Conservation (phyloP, 768 basidiomycete genomes). For the Hericium alpestre region DNA sequence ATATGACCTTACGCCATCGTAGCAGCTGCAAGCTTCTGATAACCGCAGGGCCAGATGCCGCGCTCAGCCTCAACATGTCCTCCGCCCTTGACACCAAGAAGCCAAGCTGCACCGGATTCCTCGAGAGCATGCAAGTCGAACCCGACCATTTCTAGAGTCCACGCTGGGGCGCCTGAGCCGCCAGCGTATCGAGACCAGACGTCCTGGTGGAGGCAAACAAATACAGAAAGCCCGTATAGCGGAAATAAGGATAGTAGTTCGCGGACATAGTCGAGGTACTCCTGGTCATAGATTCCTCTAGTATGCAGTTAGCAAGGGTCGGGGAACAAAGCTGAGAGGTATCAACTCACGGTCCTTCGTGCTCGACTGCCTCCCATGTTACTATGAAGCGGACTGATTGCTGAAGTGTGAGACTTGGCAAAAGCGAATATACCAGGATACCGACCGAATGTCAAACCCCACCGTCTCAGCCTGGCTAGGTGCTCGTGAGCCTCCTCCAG, state of each 20-base stretch:
- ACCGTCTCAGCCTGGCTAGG: conserved; percentile 66
- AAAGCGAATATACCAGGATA: conserved; percentile 5
- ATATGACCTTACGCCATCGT: conserved; percentile 71
- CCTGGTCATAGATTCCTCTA: conserved; percentile 70
- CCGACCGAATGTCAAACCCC: conserved; percentile 83
- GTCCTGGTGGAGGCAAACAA: conserved; percentile 83
- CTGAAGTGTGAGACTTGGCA: background rate
- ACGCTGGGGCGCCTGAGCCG: conserved; percentile 92
- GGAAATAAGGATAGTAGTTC: conserved; percentile 58
- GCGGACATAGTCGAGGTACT: conserved; percentile 75
- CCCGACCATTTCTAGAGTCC: conserved; percentile 82
- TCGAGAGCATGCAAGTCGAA: conserved; percentile 77
- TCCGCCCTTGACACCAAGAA: conserved; percentile 66
- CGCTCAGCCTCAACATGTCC: conserved; percentile 69
- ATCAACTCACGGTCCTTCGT: conserved; percentile 72
- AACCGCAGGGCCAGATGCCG: conserved; percentile 89
- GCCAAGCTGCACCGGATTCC: conserved; percentile 78
- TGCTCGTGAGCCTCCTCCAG: conserved; percentile 81
- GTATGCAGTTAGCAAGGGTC: background rate
- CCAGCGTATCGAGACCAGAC: conserved; percentile 94
- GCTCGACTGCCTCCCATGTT: conserved; percentile 96
- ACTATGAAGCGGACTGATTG: conserved; percentile 75
- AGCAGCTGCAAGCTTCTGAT: conserved; percentile 84
- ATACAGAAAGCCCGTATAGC: conserved; percentile 60
- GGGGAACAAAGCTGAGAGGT: background rate